Evolutionary conservation across 106 monocot genomes (phyloP).

Genomic region (Dendrobium officinale): DNA sequence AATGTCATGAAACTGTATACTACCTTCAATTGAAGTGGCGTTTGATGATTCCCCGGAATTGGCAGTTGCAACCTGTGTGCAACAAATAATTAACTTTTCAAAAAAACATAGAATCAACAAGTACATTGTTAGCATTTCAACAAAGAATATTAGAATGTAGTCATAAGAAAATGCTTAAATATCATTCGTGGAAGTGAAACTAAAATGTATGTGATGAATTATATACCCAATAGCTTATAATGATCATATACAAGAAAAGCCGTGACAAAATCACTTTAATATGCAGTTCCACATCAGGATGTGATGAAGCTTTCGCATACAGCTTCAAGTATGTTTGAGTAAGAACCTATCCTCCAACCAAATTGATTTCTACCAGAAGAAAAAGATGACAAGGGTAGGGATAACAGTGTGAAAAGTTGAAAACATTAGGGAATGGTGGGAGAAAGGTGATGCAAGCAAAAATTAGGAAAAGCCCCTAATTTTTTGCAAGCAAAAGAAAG

Average conservation of each 20-base stretch:
- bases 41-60: conserved; percentile 7
- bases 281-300: not conserved
- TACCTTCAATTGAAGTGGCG: conserved; percentile 4
- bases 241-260: not conserved
- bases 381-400: too few species aligned
- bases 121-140: not conserved
- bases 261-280: not conserved
- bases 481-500: too few species aligned
- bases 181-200: not conserved
- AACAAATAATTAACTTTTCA: not conserved
- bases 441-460: not conserved
- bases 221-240: not conserved
- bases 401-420: not conserved
- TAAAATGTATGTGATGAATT: not conserved
- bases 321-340: not conserved
- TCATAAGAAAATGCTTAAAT: not conserved
- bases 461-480: too few species aligned
- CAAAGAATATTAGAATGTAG: not conserved
- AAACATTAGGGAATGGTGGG: not conserved
- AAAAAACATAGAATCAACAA: not conserved
- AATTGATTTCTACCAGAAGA: not conserved
- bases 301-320: not conserved
- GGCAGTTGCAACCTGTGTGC: conserved; percentile 1
- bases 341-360: not conserved
- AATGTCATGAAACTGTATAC: not conserved